phyloP scores from a whole-genome alignment of 495 filamentous ascomycete species.

The Polyplosphaeria fusca region DNA sequence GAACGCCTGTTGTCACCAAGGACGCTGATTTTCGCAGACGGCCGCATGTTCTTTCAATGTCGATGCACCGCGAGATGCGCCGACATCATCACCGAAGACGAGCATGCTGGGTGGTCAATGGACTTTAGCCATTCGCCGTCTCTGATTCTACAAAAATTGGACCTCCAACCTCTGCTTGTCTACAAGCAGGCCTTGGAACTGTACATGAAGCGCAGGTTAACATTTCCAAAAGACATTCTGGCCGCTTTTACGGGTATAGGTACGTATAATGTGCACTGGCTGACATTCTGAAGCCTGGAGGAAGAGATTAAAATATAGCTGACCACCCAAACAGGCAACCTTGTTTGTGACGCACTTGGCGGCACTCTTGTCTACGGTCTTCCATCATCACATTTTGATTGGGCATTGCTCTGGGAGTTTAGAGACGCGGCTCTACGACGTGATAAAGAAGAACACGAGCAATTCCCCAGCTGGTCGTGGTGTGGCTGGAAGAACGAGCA shows the following conservation, averaged over 20 bases:
- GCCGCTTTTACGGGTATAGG: conserved; percentile 38
- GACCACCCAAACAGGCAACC: conserved; percentile 2
- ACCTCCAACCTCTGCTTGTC: conserved; percentile 29
- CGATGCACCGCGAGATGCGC: conserved; percentile 30
- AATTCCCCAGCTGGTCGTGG: conserved; percentile 40
- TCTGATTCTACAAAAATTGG: conserved; percentile 31
- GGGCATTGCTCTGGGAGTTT: conserved; percentile 38
- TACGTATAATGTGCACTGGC: too few species aligned
- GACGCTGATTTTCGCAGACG: conserved; percentile 19
- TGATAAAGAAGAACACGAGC: neutral
- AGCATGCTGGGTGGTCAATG: conserved; percentile 34
- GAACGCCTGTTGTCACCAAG: conserved; percentile 15
- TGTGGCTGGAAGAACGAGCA: conserved; percentile 38
- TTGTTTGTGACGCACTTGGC: conserved; percentile 22
- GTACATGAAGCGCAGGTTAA: conserved; percentile 37
- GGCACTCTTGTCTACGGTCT: conserved; percentile 34
- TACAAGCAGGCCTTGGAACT: conserved; percentile 34
- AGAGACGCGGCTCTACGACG: neutral
- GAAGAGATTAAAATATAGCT: neutral
- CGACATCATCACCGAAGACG: conserved; percentile 30
- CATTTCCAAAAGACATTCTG: conserved; percentile 36
- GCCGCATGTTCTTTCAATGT: conserved; percentile 29
- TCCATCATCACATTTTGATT: conserved; percentile 39
- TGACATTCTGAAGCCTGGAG: too few species aligned
- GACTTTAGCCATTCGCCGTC: conserved; percentile 26